Conservation (phyloP, 2,329 filamentous ascomycete genomes). For the Fusarium sp. region DNA sequence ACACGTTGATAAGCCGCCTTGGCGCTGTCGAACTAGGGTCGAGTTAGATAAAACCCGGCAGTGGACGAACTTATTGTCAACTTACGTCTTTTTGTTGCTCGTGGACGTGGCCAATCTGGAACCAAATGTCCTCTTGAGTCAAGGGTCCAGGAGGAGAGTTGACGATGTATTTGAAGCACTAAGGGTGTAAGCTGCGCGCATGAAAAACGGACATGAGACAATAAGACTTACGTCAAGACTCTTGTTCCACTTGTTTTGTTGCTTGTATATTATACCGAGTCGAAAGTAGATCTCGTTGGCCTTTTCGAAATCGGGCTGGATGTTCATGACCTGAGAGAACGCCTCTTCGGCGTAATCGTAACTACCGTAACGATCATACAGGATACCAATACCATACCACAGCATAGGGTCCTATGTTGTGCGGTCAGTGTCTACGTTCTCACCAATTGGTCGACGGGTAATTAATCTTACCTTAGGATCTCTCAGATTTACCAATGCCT, state of each 20-base stretch:
- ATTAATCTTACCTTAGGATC: slow-evolving; percentile 83
- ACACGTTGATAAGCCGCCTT: slow-evolving; percentile 94
- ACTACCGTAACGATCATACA: slow-evolving; percentile 96
- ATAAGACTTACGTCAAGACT: slow-evolving; percentile 81
- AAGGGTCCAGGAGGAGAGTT: slow-evolving; percentile 90
- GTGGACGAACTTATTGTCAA: slow-evolving; percentile 38
- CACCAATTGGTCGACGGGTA: background rate
- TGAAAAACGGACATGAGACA: background rate
- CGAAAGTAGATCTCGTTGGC: slow-evolving; percentile 99
- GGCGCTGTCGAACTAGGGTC: slow-evolving; percentile 85
- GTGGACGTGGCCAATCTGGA: slow-evolving; percentile 98
- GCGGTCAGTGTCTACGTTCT: slow-evolving; percentile 22
- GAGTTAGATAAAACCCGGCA: slow-evolving; percentile 51
- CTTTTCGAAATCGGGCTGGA: slow-evolving; percentile 98
- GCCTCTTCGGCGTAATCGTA: slow-evolving; percentile 98
- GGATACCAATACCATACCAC: slow-evolving; percentile 98
- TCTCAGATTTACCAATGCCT: slow-evolving; percentile 89
- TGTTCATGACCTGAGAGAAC: slow-evolving; percentile 98
- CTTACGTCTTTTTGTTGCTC: slow-evolving; percentile 98
- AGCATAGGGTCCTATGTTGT: slow-evolving; percentile 84
- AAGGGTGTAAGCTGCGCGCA: slow-evolving; percentile 8
- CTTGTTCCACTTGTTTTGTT: slow-evolving; percentile 92
- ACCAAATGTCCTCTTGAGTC: slow-evolving; percentile 99
- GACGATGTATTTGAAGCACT: slow-evolving; percentile 99
- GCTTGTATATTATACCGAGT: slow-evolving; percentile 99